Conservation (phyloP, 2,329 filamentous ascomycete species). For the Cercospora sp. region DNA sequence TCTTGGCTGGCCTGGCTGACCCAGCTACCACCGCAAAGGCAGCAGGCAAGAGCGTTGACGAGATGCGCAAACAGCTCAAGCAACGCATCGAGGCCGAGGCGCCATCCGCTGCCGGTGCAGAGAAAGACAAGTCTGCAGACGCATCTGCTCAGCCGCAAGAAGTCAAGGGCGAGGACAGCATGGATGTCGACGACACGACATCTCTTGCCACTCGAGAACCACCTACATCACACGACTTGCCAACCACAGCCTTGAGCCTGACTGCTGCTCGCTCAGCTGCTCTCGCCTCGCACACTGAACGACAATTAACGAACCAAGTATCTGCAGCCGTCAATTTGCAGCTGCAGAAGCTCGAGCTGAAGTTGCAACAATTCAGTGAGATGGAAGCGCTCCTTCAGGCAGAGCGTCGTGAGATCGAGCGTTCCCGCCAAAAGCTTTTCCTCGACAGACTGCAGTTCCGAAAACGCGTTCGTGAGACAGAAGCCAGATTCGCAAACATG, state of each 20-base stretch:
- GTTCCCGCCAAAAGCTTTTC: slow-evolving; percentile 89
- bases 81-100: slow-evolving; percentile 70
- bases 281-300: slow-evolving; percentile 92
- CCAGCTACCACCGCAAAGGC: slow-evolving; percentile 88
- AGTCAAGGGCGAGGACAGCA: slow-evolving; percentile 52
- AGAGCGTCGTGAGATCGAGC: slow-evolving; percentile 88
- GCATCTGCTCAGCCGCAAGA: slow-evolving; percentile 42
- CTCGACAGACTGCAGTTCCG: slow-evolving; percentile 88
- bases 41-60: slow-evolving; percentile 81
- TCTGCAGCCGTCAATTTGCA: slow-evolving; percentile 89
- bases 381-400: slow-evolving; percentile 91
- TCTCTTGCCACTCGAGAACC: slow-evolving; percentile 52
- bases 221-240: slow-evolving; percentile 42
- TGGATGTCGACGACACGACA: slow-evolving; percentile 60
- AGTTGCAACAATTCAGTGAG: slow-evolving; percentile 93
- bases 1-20: slow-evolving; percentile 87
- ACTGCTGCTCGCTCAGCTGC: slow-evolving; percentile 83
- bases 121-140: slow-evolving; percentile 51
- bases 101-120: slow-evolving; percentile 45
- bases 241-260: slow-evolving; percentile 80
- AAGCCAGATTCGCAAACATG: slow-evolving; percentile 54
- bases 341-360: slow-evolving; percentile 93
- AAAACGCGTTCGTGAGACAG: slow-evolving; percentile 78
- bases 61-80: slow-evolving; percentile 77
- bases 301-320: slow-evolving; percentile 91